phyloP scores from a whole-genome alignment of 2,329 filamentous ascomycete genomes.

The Ophiostoma pallidulum region DNA sequence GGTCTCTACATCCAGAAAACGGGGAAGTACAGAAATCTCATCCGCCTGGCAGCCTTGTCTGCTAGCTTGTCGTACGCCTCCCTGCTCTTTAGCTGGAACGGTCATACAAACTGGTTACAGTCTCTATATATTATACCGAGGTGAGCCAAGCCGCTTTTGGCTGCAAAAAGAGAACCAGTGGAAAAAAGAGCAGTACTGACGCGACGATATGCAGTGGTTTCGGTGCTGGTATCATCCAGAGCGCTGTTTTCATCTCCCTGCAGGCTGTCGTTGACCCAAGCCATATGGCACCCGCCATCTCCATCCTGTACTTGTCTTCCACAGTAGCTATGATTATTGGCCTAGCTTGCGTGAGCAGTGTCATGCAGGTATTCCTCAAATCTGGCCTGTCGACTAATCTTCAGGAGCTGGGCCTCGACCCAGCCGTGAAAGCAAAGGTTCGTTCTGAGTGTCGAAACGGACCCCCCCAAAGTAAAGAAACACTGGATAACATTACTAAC shows the following conservation, averaged over 20 bases:
- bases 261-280: conserved; percentile 30
- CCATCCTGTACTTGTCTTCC: conserved; percentile 30
- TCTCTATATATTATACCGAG: conserved; percentile 50
- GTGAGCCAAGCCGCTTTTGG: conserved; percentile 18
- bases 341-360: conserved; percentile 29
- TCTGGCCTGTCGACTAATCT: conserved; percentile 17
- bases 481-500: not conserved
- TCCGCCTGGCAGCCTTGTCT: conserved; percentile 40
- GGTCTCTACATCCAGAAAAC: conserved; percentile 50
- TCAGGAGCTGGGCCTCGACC: conserved; percentile 17
- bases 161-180: not conserved
- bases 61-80: conserved; percentile 42
- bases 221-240: conserved; percentile 32
- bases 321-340: conserved; percentile 31
- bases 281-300: conserved; percentile 32
- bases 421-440: conserved; percentile 17
- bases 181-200: not conserved
- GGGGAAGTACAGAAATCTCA: conserved; percentile 48
- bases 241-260: conserved; percentile 33
- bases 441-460: conserved; percentile 11
- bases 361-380: conserved; percentile 23
- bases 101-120: conserved; percentile 44
- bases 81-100: conserved; percentile 49
- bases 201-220: conserved; percentile 26
- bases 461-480: no score